A percentile compares a stretch with the other conserved stretches of the same genome.
These are phyloP conservation scores for Pseudoperonospora humuli DNA, from an alignment of 352 stramenopile genomes.

Conservation along the genomic window DNA sequence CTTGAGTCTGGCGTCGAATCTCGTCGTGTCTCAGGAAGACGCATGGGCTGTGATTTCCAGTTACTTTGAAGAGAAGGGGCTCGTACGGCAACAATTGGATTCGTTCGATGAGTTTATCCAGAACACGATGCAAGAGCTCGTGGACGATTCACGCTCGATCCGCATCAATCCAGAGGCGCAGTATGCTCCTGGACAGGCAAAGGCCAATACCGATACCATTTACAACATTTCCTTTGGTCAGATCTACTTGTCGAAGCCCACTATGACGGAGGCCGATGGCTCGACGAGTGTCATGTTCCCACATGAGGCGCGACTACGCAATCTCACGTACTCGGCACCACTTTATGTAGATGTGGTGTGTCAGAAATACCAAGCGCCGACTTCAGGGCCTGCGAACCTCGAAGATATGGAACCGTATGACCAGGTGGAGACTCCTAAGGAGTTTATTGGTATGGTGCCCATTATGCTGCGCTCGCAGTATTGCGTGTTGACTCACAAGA, in stretches of 20 bases:
- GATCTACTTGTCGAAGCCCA: conserved; percentile 97
- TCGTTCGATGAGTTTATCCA: conserved; percentile 99
- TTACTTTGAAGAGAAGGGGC: conserved; percentile 99
- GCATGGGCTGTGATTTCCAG: conserved; percentile 98
- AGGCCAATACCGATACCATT: conserved; percentile 86
- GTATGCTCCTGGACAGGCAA: conserved; percentile 92
- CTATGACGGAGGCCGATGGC: conserved; percentile 94
- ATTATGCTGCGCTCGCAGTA: conserved; percentile 98
- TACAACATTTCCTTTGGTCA: conserved; percentile 97
- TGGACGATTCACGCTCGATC: conserved; percentile 96
- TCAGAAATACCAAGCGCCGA: conserved; percentile 80
- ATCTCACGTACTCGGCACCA: conserved; percentile 98
- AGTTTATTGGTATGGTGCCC: conserved; percentile 97
- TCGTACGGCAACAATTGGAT: conserved; percentile 99
- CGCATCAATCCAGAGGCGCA: conserved; percentile 94
- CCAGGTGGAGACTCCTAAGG: conserved; percentile 80
- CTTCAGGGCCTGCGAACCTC: conserved; percentile 54
- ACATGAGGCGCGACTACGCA: conserved; percentile 96
- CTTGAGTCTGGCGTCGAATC: conserved; percentile 42
- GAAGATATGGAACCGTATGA: conserved; percentile 87
- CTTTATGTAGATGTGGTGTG: conserved; percentile 98
- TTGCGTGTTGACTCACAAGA: conserved; percentile 91
- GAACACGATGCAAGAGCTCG: conserved; percentile 99
- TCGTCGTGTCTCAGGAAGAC: conserved; percentile 96
- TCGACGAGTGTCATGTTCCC: conserved; percentile 98